Conservation (phyloP, 768 basidiomycete genomes). For the Mrakia frigida region DNA sequence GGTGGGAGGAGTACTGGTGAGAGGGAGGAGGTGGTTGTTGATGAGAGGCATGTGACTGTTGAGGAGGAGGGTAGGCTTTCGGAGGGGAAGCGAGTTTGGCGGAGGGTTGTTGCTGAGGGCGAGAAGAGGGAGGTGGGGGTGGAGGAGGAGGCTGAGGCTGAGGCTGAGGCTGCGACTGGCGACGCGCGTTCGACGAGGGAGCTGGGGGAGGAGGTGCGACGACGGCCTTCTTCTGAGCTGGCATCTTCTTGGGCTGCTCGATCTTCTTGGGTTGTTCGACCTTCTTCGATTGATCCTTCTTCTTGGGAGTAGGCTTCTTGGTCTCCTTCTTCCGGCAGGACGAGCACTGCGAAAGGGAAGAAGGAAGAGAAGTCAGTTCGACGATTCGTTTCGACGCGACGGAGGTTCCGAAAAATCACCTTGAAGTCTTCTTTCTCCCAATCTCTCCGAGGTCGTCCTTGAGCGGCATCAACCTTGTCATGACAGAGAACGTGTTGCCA, state of each 20-base stretch:
- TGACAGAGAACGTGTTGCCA: constrained; percentile 92
- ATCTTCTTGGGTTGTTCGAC: not conserved
- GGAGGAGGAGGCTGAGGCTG: not conserved
- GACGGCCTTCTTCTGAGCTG: not conserved
- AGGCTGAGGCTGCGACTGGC: not conserved
- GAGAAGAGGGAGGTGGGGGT: not conserved
- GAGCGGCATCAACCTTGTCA: constrained; percentile 60
- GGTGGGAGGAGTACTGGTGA: not conserved
- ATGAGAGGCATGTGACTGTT: not conserved
- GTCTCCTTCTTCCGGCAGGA: constrained; percentile 12
- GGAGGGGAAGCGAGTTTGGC: no score
- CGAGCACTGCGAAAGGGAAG: not conserved
- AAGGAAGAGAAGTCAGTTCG: not conserved
- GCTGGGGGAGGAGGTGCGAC: not conserved
- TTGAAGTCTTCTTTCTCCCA: constrained; percentile 80
- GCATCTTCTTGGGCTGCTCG: not conserved
- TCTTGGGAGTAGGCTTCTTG: not conserved
- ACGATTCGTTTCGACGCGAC: not conserved
- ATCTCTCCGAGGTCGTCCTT: constrained; percentile 64
- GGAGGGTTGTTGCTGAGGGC: no score
- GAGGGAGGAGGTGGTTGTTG: not conserved
- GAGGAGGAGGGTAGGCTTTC: not conserved
- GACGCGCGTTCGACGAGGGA: not conserved
- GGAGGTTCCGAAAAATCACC: not conserved
- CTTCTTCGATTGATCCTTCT: not conserved